Conservation (phyloP, 1,284 basidiomycete species). For the Trametes versicolor region DNA sequence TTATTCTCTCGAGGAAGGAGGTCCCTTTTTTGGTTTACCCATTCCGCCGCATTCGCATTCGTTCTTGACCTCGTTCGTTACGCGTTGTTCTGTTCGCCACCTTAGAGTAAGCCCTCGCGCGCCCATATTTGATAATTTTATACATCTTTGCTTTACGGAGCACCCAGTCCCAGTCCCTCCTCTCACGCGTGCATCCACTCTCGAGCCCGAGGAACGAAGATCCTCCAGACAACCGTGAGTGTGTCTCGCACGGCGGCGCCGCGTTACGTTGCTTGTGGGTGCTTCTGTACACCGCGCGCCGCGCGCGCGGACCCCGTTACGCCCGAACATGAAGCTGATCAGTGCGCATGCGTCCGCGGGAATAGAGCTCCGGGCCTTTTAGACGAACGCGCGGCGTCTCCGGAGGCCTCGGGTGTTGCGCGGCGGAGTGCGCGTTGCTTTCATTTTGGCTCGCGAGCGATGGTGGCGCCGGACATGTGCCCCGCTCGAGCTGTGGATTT, state of each 20-base stretch:
- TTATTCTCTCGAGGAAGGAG: conserved; percentile 5
- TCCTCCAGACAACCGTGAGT: not conserved
- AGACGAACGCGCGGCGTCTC: not conserved
- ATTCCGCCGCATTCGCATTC: not conserved
- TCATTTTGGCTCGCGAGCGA: conserved; percentile 6
- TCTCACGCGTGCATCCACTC: not conserved
- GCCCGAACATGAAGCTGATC: not conserved
- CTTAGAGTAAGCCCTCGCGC: not conserved
- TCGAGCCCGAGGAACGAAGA: not conserved
- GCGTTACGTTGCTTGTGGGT: conserved; percentile 12
- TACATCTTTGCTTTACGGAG: not conserved
- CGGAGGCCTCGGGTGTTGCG: not conserved
- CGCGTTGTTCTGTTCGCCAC: not conserved
- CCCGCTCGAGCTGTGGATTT: not conserved
- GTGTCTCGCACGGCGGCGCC: not conserved
- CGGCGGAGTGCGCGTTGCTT: not conserved
- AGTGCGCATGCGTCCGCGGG: not conserved
- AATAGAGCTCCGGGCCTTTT: conserved; percentile 11
- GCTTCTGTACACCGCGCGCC: conserved; percentile 12
- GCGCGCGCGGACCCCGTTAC: conserved; percentile 8
- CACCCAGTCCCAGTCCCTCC: not conserved
- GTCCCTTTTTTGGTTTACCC: conserved; percentile 1
- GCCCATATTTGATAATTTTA: not conserved
- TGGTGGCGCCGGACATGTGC: not conserved
- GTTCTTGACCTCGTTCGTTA: not conserved